Percentiles rank a stretch among this genome's conserved stretches.
Conservation (phyloP, 2,329 filamentous ascomycete genomes). For the Stagonosporopsis cucurbitacearum region DNA sequence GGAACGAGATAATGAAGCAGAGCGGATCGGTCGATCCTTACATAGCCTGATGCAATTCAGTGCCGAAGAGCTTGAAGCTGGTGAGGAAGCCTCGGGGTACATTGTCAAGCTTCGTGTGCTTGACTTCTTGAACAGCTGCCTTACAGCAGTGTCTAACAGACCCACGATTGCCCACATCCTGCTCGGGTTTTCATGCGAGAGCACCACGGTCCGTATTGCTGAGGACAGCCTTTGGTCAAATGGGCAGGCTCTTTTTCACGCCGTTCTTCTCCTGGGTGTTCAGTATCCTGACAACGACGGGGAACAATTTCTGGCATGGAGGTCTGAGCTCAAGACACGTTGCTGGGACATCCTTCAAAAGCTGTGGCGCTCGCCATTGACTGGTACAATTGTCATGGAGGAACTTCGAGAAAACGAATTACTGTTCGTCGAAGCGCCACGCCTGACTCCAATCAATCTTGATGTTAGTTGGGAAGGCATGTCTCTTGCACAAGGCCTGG, state of each 20-base stretch:
- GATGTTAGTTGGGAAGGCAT: slow-evolving; percentile 77
- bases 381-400: slow-evolving; percentile 73
- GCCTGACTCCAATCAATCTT: slow-evolving; percentile 72
- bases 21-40: slow-evolving; percentile 78
- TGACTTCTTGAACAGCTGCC: slow-evolving; percentile 82
- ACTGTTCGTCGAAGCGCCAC: slow-evolving; percentile 76
- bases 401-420: slow-evolving; percentile 83
- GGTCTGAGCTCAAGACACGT: slow-evolving; percentile 51
- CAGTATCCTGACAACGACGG: slow-evolving; percentile 69
- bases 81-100: slow-evolving; percentile 74
- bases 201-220: slow-evolving; percentile 72
- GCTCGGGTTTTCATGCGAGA: slow-evolving; percentile 82
- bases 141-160: slow-evolving; percentile 74
- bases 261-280: slow-evolving; percentile 73
- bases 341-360: slow-evolving; percentile 71
- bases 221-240: slow-evolving; percentile 73
- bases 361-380: slow-evolving; percentile 83
- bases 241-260: slow-evolving; percentile 81
- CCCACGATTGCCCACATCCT: slow-evolving; percentile 91
- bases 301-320: slow-evolving; percentile 49
- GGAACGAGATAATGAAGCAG: slow-evolving; percentile 78
- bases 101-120: slow-evolving; percentile 83
- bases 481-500: slow-evolving; percentile 57
- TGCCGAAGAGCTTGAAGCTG: slow-evolving; percentile 74
- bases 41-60: slow-evolving; percentile 69